Base-by-base conservation (phyloP, 75 land plant species). In the Isoetes taiwanensis region DNA sequence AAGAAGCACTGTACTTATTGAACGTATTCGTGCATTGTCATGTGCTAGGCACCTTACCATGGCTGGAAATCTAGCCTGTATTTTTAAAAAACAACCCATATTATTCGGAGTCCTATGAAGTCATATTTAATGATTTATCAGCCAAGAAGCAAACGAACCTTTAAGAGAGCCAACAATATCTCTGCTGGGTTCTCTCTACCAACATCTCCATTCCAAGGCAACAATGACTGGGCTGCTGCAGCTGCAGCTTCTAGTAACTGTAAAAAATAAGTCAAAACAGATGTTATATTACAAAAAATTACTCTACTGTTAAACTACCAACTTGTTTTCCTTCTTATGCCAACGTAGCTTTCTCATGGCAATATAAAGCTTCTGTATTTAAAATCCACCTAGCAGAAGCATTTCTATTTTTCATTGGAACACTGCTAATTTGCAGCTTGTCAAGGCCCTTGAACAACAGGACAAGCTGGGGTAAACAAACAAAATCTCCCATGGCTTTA, bases 11-110 rank as follows among this genome's bases (percentile, higher is more conserved):
- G 66, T 76, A 58, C 95, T 88, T 3, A 84, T 72, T 55, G 95
- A 82, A 6, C 95, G 86, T 26, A 88, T 86, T 65, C 76, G 95
- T 34, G 95, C 85, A 68, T 90, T 88, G 32, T 85, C 73, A 70
- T 88, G 85, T 37, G 95, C 84, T 12, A 88, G 76, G 60, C 95
- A 88, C 16, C 73, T 78, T 12, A 85, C 61, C 1, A 84, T 85
- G 23, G 90, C 85, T 28, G 95, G 73, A 43, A 88, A 61, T 34
- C 95, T 90, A 46, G 76, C 78, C 95, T 88, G 85, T 67, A 76
- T 23, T 4, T 10, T 43, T 32, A 37, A 56, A 55, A 38, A 53
- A 30, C 23, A 14, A 48, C 23, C 37, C 34, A 24, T 57, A 24
- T 57, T 24, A 27, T 24, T 34, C 33, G 31, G 26, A 34, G 43